phyloP scores from a whole-genome alignment of 73 alveolate species.

The Stentor coeruleus region DNA sequence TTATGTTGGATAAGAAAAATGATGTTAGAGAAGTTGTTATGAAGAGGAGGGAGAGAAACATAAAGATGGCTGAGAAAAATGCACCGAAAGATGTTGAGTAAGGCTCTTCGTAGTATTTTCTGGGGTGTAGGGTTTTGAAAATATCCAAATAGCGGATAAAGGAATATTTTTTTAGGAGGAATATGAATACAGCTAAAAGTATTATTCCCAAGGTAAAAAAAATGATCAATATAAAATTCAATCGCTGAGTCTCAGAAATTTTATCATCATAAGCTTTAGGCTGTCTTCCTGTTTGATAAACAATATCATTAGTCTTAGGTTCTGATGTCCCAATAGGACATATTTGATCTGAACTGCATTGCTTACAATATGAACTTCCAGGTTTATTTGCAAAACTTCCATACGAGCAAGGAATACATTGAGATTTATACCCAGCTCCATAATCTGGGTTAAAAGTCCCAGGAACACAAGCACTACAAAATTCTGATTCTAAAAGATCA shows the following conservation, averaged over 20 bases:
- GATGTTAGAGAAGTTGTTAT: neutral
- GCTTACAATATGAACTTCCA: neutral
- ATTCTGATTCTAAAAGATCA: neutral
- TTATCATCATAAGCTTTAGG: neutral
- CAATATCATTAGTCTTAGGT: neutral
- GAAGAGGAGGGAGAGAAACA: neutral
- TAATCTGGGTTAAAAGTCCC: neutral
- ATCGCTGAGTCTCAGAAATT: neutral
- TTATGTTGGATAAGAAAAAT: neutral
- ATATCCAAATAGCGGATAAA: neutral
- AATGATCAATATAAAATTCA: too few relatives aligned
- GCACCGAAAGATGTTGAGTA: neutral
- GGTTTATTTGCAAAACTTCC: neutral
- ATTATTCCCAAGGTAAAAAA: neutral
- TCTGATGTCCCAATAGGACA: neutral
- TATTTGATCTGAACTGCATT: neutral
- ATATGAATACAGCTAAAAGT: neutral
- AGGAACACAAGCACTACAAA: neutral
- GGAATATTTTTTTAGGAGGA: neutral
- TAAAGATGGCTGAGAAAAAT: neutral
- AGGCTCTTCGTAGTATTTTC: neutral
- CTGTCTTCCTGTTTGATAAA: neutral
- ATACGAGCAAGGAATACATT: neutral
- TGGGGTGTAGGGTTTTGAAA: neutral
- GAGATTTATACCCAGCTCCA: neutral